Evolutionary conservation across 768 basidiomycete species (phyloP), one percentile per base, ranked within the genome.

Genomic region (Suillus decipiens): DNA sequence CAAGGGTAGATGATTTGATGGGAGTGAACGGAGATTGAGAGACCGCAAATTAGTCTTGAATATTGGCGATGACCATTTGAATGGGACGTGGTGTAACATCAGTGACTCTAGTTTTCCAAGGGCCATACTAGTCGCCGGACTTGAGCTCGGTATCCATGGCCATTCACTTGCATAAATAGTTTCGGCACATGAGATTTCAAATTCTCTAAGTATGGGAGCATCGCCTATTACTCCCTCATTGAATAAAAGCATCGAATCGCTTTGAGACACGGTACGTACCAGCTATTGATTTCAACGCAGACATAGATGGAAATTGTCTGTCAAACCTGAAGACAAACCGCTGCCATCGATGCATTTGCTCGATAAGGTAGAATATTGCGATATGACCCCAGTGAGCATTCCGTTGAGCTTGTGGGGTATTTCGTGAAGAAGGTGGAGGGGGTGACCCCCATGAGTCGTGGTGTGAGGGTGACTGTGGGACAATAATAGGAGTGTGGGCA

Each of bases 271-370:
- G 24, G 36, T 60, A 76, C 84, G 54, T 64, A 90, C 90, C 89
- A 59, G 81, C 82, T 68, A 93, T 86, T 19, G 86, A 84, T 71
- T 89, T 89, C 66, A 93, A 80, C 9, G 92, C 90, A 62, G 80
- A 79, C 77, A 92, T 84, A 4, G 90, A 90, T 19, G 85, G 76
- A 73, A 92, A 92, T 39, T 88, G 87, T 71, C 85, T 88, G 70
- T 92, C 89, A 67, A 90, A 93, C 47, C 88, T 79, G 69, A 93
- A 92, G 12, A 92, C 82, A 68, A 93, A 93, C 28, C 90, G 81
- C 70, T 89, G 82, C 91, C 91, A 93, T 34, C 91, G 83, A 66
- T 86, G 86, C 86, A 92, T 92, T 71, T 92, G 89, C 67, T 90
- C 85, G 2, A 88, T 86, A 24, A 93, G 75, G 71, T 93, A 93